Conservation (phyloP, 352 stramenopile species). For the Blastocystis sp. region DNA sequence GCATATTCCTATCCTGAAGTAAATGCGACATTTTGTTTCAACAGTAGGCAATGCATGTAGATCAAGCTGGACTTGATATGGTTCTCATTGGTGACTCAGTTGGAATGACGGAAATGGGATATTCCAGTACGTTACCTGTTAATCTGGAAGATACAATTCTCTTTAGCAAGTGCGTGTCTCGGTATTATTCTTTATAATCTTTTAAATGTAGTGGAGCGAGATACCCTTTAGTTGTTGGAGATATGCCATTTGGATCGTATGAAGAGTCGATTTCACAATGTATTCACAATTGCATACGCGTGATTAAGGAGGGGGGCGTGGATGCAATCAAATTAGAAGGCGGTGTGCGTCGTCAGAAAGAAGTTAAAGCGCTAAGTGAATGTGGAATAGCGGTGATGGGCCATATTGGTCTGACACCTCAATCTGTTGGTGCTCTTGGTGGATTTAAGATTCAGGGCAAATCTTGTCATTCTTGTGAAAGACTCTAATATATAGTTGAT, state of each 20-base stretch:
- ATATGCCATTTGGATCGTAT: conserved; percentile 97
- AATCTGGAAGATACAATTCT: conserved; percentile 97
- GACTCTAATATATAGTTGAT: conserved; percentile 57
- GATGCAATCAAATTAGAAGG: conserved; percentile 98
- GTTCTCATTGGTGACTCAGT: conserved; percentile 91
- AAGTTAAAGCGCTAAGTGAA: conserved; percentile 71
- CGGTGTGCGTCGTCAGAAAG: conserved; percentile 76
- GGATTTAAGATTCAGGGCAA: conserved; percentile 70
- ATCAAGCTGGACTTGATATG: conserved; percentile 93
- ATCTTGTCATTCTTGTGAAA: neutral
- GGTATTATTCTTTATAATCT: conserved; percentile 72
- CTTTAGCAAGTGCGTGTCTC: conserved; percentile 90
- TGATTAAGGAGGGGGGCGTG: conserved; percentile 91
- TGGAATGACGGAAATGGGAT: conserved; percentile 91
- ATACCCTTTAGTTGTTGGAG: conserved; percentile 87
- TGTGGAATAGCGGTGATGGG: conserved; percentile 92
- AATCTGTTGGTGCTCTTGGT: conserved; percentile 79
- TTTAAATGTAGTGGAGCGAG: conserved; percentile 72
- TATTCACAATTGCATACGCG: conserved; percentile 88
- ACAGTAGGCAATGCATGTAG: conserved; percentile 85
- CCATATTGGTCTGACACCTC: conserved; percentile 92
- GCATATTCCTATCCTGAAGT: conserved; percentile 90
- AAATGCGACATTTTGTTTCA: neutral
- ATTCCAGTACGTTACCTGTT: conserved; percentile 80
- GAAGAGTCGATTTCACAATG: conserved; percentile 85